Conservation (phyloP, 768 basidiomycete species). For the Rhizopogon sp. region DNA sequence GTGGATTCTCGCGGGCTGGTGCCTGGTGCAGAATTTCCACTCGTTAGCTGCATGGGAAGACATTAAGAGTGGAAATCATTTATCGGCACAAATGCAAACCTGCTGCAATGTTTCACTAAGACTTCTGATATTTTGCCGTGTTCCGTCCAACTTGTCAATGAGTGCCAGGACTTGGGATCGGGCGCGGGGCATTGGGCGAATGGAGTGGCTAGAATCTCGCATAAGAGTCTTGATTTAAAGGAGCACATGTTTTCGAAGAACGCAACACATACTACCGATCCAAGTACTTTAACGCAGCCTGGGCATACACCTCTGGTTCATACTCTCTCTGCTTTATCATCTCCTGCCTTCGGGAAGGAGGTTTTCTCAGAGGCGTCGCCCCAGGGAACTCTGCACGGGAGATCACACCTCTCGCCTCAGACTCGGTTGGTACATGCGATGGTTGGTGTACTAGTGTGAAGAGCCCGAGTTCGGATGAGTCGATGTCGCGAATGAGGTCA, state of each 20-base stretch:
- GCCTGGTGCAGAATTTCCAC: conserved; percentile 13
- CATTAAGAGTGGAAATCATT: not conserved
- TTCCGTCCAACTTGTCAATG: conserved; percentile 32
- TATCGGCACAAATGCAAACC: conserved; percentile 17
- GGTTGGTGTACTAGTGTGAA: conserved; percentile 50
- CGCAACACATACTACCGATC: conserved; percentile 64
- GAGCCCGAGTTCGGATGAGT: conserved; percentile 73
- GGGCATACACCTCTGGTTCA: conserved; percentile 71
- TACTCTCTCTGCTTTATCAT: conserved; percentile 34
- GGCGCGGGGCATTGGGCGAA: conserved; percentile 47
- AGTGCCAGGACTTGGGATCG: conserved; percentile 34
- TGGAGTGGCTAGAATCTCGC: conserved; percentile 36
- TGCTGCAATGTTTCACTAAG: conserved; percentile 33
- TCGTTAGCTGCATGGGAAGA: conserved; percentile 4
- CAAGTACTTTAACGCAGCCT: conserved; percentile 72
- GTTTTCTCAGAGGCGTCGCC: conserved; percentile 62
- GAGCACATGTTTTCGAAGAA: not conserved
- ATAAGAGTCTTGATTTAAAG: conserved; percentile 22
- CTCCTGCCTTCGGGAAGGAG: conserved; percentile 35
- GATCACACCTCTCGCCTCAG: conserved; percentile 39
- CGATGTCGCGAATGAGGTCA: conserved; percentile 77
- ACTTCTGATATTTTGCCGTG: conserved; percentile 31
- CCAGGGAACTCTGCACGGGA: conserved; percentile 62
- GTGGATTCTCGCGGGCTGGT: conserved; percentile 22
- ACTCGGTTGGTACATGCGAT: conserved; percentile 19